Evolutionary conservation across 805 yeast genomes (phyloP), one percentile per base, ranked within the genome.

Genomic region (Yamadazyma sp.): DNA sequence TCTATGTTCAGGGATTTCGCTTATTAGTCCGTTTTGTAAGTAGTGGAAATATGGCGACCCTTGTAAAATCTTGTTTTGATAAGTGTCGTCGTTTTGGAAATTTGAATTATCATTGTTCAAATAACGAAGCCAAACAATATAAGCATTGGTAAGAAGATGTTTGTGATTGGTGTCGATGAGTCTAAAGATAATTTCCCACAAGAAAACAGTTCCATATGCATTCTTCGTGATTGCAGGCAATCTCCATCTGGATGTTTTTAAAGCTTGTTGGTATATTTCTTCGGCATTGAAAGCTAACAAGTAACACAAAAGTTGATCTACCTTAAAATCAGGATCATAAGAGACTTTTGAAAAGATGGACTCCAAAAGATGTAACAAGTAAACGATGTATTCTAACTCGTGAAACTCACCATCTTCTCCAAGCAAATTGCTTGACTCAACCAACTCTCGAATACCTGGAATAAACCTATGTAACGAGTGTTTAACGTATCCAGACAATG

Each of bases 1-100:
- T 35, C 85, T 72, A 39, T 73, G 78, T 41, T 86, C 95, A 50
- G 84, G 89, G 1, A 73, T 61, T 2, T 57, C 49, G 38, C 78
- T 70, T 11, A 71, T 67, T 26, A 86, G 58, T 2, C 86, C 83
- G 17, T 47, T 46, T 49, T 83, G 86, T 14, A 86, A 53, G 10
- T 53, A 49, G 3, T 42, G 32, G 93, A 95, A 86, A 46, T 80
- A 82, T 1, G 49, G 45, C 2, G 60, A 59, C 6, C 41, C 23
- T 16, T 47, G 43, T 1, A 71, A 25, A 2, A 61, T 33, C 1
- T 22, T 19, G 1, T 33, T 20, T 36, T 70, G 73, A 31, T 59
- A 67, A 5, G 44, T 41, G 1, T 9, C 17, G 23, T 46, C 41
- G 18, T 31, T 4, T 25, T 35, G 10, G 43, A 44, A 21, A 3